Percentiles rank a stretch among this genome's conserved stretches.
Conservation (phyloP, 73 alveolate species). For the Paramecium primaurelia region DNA sequence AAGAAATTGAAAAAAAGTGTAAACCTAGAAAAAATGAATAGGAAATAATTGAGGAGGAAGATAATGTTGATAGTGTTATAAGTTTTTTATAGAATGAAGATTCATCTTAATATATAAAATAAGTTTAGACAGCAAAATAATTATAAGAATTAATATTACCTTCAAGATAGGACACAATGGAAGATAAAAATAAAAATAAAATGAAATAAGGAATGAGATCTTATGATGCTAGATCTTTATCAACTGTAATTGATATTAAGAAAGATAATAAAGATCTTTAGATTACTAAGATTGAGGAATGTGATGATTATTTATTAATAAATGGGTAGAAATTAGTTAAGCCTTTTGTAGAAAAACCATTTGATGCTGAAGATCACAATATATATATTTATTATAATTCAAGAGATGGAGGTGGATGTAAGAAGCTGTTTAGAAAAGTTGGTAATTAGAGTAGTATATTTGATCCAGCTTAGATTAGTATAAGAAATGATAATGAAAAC, state of each 20-base stretch:
- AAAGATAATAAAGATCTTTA: neutral
- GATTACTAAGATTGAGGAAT: slow-evolving; percentile 43
- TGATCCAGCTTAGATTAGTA: slow-evolving; percentile 62
- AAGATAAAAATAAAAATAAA: neutral
- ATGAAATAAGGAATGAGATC: neutral
- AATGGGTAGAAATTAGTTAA: slow-evolving; percentile 72
- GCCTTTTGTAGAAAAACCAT: slow-evolving; percentile 96
- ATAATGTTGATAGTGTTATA: slow-evolving; percentile 16
- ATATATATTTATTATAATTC: slow-evolving; percentile 90
- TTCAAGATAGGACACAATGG: neutral
- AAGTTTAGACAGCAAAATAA: neutral
- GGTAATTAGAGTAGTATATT: slow-evolving; percentile 48
- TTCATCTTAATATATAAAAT: neutral
- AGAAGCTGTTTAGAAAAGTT: slow-evolving; percentile 92
- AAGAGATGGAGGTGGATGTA: slow-evolving; percentile 94
- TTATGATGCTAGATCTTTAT: slow-evolving; percentile 26
- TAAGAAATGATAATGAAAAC: slow-evolving; percentile 83
- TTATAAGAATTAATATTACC: neutral
- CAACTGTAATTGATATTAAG: neutral
- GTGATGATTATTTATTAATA: slow-evolving; percentile 54
- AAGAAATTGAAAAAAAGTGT: neutral
- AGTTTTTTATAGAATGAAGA: slow-evolving; percentile 13
- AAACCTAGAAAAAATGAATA: neutral
- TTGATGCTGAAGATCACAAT: slow-evolving; percentile 96
- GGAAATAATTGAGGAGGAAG: slow-evolving; percentile 10